Percentiles rank a stretch among this genome's conserved stretches.
Conservation (phyloP, 108 stramenopile genomes). For the Mediolabrus comicus region DNA sequence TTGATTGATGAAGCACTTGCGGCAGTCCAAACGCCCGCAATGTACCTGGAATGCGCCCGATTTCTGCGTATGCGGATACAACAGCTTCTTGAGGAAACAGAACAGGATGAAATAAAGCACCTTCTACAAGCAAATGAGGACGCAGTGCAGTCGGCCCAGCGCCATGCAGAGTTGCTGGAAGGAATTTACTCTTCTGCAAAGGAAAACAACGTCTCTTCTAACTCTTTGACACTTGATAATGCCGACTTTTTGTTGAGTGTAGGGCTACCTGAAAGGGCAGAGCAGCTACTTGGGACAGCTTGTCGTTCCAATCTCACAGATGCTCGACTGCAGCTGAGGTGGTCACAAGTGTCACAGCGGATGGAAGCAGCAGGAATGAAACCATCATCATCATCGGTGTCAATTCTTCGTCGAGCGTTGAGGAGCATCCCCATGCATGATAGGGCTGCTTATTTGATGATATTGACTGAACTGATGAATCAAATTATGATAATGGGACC, state of each 20-base stretch:
- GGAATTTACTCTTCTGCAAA: slow-evolving; percentile 24
- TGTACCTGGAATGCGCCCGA: slow-evolving; percentile 63
- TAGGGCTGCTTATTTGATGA: slow-evolving; percentile 36
- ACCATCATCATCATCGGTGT: slow-evolving; percentile 15
- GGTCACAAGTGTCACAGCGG: slow-evolving; percentile 48
- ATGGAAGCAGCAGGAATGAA: slow-evolving; percentile 8
- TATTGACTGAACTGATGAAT: slow-evolving; percentile 61
- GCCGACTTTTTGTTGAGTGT: slow-evolving; percentile 49
- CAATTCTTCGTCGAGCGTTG: slow-evolving; percentile 54
- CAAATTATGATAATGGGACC: slow-evolving; percentile 31
- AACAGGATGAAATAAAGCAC: slow-evolving; percentile 13
- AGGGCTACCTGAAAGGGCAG: slow-evolving; percentile 35
- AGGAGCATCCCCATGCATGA: slow-evolving; percentile 51
- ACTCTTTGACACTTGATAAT: slow-evolving; percentile 56
- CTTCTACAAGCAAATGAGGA: slow-evolving; percentile 23
- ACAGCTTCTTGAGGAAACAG: slow-evolving; percentile 5
- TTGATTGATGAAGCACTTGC: slow-evolving; percentile 60
- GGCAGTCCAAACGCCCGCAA: slow-evolving; percentile 51
- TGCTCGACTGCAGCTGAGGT: slow-evolving; percentile 53
- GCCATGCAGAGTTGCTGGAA: slow-evolving; percentile 31
- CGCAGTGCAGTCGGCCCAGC: slow-evolving; percentile 15
- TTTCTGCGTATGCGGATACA: slow-evolving; percentile 49
- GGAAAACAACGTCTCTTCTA: slow-evolving; percentile 22
- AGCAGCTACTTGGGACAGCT: slow-evolving; percentile 23
- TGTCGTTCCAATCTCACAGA: neutral